Conservation (phyloP, 2,329 filamentous ascomycete species). For the Emericellopsis atlantica region DNA sequence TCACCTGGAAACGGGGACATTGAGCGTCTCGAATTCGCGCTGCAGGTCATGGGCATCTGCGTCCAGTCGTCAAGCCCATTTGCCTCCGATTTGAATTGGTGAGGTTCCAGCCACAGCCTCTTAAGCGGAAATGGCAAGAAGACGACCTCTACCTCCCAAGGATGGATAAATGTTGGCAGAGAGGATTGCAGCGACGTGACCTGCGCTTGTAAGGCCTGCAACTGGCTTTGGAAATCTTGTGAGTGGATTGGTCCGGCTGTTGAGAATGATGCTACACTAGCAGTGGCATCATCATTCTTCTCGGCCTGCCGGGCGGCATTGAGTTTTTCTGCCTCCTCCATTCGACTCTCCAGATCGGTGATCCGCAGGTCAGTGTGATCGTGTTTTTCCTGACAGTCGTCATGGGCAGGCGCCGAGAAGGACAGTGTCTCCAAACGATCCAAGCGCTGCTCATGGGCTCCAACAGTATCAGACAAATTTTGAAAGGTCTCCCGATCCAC, state of each 20-base stretch:
- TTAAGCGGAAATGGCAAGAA: slow-evolving; percentile 57
- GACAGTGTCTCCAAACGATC: slow-evolving; percentile 59
- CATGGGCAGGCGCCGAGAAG: slow-evolving; percentile 52
- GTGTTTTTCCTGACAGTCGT: slow-evolving; percentile 56
- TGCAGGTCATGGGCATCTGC: slow-evolving; percentile 35
- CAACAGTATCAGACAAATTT: slow-evolving; percentile 37
- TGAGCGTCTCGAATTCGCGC: slow-evolving; percentile 28
- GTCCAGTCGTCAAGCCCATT: slow-evolving; percentile 35
- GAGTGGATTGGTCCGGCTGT: slow-evolving; percentile 30
- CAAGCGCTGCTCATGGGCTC: slow-evolving; percentile 51
- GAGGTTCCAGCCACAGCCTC: slow-evolving; percentile 37
- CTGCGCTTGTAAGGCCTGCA: slow-evolving; percentile 36
- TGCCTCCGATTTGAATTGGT: slow-evolving; percentile 30
- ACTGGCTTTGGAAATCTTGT: slow-evolving; percentile 34
- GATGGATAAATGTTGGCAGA: slow-evolving; percentile 46
- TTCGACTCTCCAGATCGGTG: slow-evolving; percentile 53
- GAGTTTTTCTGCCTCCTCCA: slow-evolving; percentile 47
- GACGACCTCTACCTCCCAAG: slow-evolving; percentile 67
- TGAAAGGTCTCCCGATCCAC: slow-evolving; percentile 24
- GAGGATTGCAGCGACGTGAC: slow-evolving; percentile 44
- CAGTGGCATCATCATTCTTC: slow-evolving; percentile 26
- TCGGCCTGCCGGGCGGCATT: slow-evolving; percentile 23
- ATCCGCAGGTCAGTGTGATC: slow-evolving; percentile 56
- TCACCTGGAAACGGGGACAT: slow-evolving; percentile 34
- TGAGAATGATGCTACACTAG: slow-evolving; percentile 32